A percentile compares a stretch with the other conserved stretches of the same genome.
phyloP scores from a whole-genome alignment of 2,329 filamentous ascomycete species.

The Ophiosphaerella narmari region DNA sequence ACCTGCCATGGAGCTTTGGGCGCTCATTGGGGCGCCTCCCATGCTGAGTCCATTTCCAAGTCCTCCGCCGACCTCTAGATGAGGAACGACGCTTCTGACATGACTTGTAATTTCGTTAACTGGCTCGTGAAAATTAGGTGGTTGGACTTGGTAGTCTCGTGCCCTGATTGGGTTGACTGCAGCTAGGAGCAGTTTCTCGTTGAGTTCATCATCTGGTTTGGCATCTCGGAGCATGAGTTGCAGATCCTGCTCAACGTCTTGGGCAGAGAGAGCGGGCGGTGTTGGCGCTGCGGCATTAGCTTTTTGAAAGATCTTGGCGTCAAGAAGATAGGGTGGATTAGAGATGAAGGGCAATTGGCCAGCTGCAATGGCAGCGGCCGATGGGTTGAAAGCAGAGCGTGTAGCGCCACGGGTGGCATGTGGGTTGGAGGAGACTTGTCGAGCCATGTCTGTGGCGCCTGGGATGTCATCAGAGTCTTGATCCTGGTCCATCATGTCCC shows the following conservation, averaged over 20 bases:
- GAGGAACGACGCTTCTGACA: conserved; percentile 35
- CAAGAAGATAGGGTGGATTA: conserved; percentile 50
- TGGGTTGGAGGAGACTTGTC: conserved; percentile 62
- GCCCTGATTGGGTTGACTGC: conserved; percentile 40
- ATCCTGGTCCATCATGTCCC: conserved; percentile 46
- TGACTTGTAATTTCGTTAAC: conserved; percentile 40
- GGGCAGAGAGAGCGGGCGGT: conserved; percentile 47
- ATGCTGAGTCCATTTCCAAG: conserved; percentile 6
- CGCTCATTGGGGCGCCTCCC: conserved; percentile 48
- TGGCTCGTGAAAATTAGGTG: conserved; percentile 37
- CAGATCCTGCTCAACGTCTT: conserved; percentile 56
- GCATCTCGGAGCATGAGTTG: conserved; percentile 52
- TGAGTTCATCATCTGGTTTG: conserved; percentile 45
- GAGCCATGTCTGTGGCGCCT: conserved; percentile 63
- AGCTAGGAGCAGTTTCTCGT: conserved; percentile 44
- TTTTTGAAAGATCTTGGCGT: conserved; percentile 52
- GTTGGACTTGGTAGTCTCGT: conserved; percentile 41
- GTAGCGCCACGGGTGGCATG: conserved; percentile 58
- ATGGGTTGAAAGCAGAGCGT: conserved; percentile 60
- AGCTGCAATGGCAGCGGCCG: conserved; percentile 51
- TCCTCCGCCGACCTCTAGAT: conserved; percentile 35
- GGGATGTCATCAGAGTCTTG: conserved; percentile 45
- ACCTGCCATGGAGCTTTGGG: conserved; percentile 44
- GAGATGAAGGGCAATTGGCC: conserved; percentile 50
- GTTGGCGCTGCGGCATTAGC: conserved; percentile 55